A percentile compares a stretch with the other conserved stretches of the same genome.
Evolutionary conservation across 208 protist genomes (phyloP).

Genomic region (Acanthamoeba healyi): DNA sequence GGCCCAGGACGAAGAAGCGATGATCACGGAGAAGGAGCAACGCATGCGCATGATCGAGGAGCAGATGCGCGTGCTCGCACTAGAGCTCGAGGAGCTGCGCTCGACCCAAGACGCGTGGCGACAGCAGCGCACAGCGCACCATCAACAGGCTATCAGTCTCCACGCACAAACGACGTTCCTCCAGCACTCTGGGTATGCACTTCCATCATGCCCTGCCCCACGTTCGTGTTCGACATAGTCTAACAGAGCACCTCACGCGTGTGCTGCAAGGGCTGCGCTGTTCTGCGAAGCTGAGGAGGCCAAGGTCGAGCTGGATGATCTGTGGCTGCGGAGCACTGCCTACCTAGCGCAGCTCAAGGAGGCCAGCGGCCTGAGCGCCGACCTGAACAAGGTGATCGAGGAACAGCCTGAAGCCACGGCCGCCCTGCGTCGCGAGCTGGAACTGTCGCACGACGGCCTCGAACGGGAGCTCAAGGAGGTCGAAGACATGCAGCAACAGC

Average conservation of each 20-base stretch:
- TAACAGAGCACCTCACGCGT: neutral
- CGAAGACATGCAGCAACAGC: neutral
- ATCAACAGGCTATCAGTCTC: neutral
- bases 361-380: too few relatives aligned
- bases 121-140: neutral
- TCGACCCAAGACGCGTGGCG: neutral
- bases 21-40: neutral
- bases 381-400: neutral
- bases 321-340: neutral
- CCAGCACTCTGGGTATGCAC: conserved; percentile 11
- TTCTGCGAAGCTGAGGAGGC: neutral
- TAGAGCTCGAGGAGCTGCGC: neutral
- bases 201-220: too few relatives aligned
- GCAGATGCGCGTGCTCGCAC: neutral
- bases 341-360: neutral
- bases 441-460: neutral
- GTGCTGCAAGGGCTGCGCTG: neutral
- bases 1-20: too few relatives aligned
- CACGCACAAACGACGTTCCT: neutral
- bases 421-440: neutral
- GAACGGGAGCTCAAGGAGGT: neutral
- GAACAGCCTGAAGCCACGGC: neutral
- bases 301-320: neutral
- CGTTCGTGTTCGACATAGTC: neutral
- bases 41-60: neutral